Evolutionary conservation across 768 basidiomycete species (phyloP).

Genomic region (Boletus pseudopeckii): DNA sequence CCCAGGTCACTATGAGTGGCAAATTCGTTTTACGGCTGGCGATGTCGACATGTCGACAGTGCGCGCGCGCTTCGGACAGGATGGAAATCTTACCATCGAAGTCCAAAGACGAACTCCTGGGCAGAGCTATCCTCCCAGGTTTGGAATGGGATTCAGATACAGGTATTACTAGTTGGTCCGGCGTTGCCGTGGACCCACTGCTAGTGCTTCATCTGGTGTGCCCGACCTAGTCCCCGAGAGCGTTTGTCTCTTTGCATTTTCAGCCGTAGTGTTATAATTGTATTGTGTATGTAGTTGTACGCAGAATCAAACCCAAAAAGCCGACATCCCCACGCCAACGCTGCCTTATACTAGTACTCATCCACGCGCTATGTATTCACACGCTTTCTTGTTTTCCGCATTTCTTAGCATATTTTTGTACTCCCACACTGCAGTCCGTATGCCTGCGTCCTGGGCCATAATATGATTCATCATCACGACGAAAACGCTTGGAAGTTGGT

Average conservation of each 20-base stretch:
- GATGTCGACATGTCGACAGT: slow-evolving; percentile 55
- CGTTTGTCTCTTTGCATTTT: slow-evolving; percentile 2
- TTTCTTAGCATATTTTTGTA: slow-evolving; percentile 9
- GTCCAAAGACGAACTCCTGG: slow-evolving; percentile 33
- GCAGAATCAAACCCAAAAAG: slow-evolving; percentile 16
- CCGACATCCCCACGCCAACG: slow-evolving; percentile 3
- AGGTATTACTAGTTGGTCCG: slow-evolving; percentile 18
- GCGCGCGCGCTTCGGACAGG: slow-evolving; percentile 46
- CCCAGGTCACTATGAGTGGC: slow-evolving; percentile 61
- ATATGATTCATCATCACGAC: slow-evolving; percentile 2
- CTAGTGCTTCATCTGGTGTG: slow-evolving; percentile 2
- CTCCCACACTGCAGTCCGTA: background rate
- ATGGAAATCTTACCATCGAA: slow-evolving; percentile 46
- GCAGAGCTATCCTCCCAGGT: slow-evolving; percentile 22
- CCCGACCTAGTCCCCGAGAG: background rate
- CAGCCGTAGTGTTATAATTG: slow-evolving; percentile 17
- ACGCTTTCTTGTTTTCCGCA: background rate
- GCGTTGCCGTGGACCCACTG: background rate
- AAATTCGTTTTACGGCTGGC: slow-evolving; percentile 48
- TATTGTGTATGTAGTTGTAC: slow-evolving; percentile 27
- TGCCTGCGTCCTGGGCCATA: background rate
- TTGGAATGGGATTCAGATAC: slow-evolving; percentile 32
- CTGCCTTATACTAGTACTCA: background rate
- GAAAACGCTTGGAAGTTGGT: background rate
- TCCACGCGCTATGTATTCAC: slow-evolving; percentile 13